A percentile compares a stretch with the other conserved stretches of the same genome.
phyloP scores from a whole-genome alignment of 2,329 filamentous ascomycete genomes.

The Cladosporium halotolerans region DNA sequence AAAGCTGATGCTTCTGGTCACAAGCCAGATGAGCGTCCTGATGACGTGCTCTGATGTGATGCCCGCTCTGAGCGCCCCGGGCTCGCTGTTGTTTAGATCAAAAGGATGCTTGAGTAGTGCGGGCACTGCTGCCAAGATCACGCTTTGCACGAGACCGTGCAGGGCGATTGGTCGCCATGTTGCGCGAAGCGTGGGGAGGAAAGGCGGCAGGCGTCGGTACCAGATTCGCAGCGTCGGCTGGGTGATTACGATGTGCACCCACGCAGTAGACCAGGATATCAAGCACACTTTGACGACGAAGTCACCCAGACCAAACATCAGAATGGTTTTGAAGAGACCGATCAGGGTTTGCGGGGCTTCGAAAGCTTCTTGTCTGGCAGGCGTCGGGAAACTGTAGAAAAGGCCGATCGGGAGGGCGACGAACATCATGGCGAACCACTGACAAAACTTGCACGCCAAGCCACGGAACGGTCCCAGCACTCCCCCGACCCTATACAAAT shows the following conservation, averaged over 20 bases:
- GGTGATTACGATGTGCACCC: constrained; percentile 12
- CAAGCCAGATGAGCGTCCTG: not conserved
- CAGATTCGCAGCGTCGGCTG: constrained; percentile 12
- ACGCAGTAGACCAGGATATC: not conserved
- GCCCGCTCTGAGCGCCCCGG: not conserved
- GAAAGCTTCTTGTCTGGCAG: too few relatives aligned
- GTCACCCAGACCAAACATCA: not conserved
- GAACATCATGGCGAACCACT: not conserved
- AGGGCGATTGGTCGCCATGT: not conserved
- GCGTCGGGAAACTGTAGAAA: not conserved
- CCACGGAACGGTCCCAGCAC: constrained; percentile 10
- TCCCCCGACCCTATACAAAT: constrained; percentile 9
- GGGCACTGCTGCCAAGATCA: not conserved
- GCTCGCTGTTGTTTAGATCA: not conserved
- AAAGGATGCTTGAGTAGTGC: not conserved
- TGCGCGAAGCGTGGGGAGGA: constrained; percentile 6
- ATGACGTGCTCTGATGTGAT: not conserved
- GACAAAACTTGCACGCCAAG: not conserved
- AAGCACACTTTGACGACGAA: not conserved
- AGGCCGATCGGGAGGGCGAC: not conserved
- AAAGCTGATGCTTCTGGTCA: not conserved
- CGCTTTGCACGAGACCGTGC: not conserved
- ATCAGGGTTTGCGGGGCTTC: too few relatives aligned
- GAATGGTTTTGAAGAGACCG: not conserved
- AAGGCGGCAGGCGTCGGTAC: constrained; percentile 14